Percentiles rank a stretch among this genome's conserved stretches.
Conservation (phyloP, 164 flowering plant genomes). For the Magnolia kwangsiensis region DNA sequence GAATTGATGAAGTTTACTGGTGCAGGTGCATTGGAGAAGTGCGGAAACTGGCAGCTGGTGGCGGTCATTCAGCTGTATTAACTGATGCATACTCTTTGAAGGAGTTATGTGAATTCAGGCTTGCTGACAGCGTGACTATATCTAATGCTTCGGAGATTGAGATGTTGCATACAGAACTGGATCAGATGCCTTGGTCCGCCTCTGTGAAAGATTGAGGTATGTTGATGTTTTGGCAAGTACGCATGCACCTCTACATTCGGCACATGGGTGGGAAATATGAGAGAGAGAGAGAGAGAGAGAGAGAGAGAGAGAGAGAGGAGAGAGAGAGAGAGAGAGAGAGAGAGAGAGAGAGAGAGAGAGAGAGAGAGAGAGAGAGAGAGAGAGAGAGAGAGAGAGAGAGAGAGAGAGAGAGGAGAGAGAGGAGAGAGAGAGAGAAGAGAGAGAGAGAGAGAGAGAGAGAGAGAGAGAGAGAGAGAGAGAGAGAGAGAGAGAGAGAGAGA, state of each 20-base stretch:
- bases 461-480: too few species aligned
- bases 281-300: too few species aligned
- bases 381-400: too few species aligned
- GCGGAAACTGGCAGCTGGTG: conserved; percentile 91
- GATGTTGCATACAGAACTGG: conserved; percentile 88
- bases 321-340: too few species aligned
- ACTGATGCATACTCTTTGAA: conserved; percentile 94
- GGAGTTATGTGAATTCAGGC: conserved; percentile 87
- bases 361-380: too few species aligned
- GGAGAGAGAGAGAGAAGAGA: too few species aligned
- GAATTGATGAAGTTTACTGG: conserved; percentile 7
- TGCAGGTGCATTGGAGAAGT: conserved; percentile 94
- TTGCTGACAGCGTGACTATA: conserved; percentile 67
- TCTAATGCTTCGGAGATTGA: conserved; percentile 67
- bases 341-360: too few species aligned
- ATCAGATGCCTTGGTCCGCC: conserved; percentile 91
- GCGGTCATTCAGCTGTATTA: conserved; percentile 96
- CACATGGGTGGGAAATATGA: background rate
- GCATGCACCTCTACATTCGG: background rate
- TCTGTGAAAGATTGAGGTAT: conserved; percentile 89
- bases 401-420: too few species aligned
- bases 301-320: too few species aligned
- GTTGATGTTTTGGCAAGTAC: background rate
- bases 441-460: too few species aligned
- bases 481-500: too few species aligned